Conservation (phyloP, 345 rosid species). For the Physaria fendleri region DNA sequence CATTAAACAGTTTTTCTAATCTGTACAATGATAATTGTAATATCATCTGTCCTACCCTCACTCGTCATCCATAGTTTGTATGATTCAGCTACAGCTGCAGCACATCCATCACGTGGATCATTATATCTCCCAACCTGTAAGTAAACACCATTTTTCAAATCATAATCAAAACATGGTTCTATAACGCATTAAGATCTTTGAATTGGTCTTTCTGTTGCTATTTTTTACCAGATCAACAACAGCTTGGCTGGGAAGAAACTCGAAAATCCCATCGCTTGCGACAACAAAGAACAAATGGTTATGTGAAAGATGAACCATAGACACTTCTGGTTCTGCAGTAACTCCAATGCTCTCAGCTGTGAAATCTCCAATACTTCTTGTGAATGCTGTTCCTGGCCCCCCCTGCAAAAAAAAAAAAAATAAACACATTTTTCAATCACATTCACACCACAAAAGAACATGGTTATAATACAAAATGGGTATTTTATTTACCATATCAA, state of each 20-base stretch:
- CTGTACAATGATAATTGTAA: constrained; percentile 83
- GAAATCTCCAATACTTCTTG: no score
- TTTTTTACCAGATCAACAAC: constrained; percentile 71
- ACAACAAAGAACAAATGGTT: no score
- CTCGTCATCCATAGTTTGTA: constrained; percentile 84
- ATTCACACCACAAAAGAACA: not conserved
- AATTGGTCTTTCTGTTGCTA: not conserved
- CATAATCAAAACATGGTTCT: not conserved
- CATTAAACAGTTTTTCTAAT: constrained; percentile 60
- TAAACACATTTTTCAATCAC: constrained; percentile 5
- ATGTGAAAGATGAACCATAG: no score
- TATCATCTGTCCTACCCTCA: constrained; percentile 95
- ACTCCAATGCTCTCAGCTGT: no score
- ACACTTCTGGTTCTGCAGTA: no score
- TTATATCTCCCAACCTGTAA: constrained; percentile 61
- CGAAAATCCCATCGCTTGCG: no score
- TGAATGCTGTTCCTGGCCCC: no score
- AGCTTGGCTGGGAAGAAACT: no score
- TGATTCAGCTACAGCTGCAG: constrained; percentile 84
- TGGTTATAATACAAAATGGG: not conserved
- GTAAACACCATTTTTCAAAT: constrained; percentile 19
- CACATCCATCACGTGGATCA: constrained; percentile 91
- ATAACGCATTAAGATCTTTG: not conserved
- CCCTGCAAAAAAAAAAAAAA: constrained; percentile 51
- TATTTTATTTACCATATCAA: constrained; percentile 60